These are phyloP conservation scores for Paraphoma sp. DNA, from an alignment of 2,329 filamentous ascomycete genomes.

Conservation along the genomic window DNA sequence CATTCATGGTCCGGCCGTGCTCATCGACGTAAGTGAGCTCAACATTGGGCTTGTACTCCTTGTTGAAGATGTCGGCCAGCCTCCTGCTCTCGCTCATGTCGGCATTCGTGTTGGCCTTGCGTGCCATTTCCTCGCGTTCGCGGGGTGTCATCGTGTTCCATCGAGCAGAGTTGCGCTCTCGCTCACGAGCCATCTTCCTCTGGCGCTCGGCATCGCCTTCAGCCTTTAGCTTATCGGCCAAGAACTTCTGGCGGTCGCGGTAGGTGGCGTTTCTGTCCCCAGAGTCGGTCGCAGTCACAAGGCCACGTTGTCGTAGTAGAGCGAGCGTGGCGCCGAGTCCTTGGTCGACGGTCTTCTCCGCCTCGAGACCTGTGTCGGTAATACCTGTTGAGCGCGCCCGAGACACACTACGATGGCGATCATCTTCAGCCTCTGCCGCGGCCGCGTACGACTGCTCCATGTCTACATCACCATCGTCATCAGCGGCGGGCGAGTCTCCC, in stretches of 20 bases:
- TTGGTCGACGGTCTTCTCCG: constrained; percentile 79
- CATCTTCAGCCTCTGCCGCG: constrained; percentile 57
- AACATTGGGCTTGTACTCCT: constrained; percentile 88
- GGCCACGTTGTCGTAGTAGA: constrained; percentile 83
- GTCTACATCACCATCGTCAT: constrained; percentile 61
- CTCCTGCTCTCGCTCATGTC: constrained; percentile 84
- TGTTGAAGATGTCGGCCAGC: constrained; percentile 84
- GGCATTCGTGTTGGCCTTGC: constrained; percentile 85
- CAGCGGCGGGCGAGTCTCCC: constrained; percentile 44
- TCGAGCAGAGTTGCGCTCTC: constrained; percentile 81
- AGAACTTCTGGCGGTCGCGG: constrained; percentile 77
- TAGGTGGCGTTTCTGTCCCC: constrained; percentile 70
- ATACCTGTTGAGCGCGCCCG: constrained; percentile 57
- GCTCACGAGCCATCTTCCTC: constrained; percentile 81
- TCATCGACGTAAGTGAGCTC: constrained; percentile 92
- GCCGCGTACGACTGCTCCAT: constrained; percentile 62
- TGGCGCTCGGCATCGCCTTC: constrained; percentile 81
- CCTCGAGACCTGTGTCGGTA: constrained; percentile 76
- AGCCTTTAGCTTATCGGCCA: constrained; percentile 77
- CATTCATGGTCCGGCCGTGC: constrained; percentile 80
- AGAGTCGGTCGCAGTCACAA: constrained; percentile 71
- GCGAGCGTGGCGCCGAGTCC: constrained; percentile 84
- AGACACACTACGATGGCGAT: constrained; percentile 34
- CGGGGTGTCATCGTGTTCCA: constrained; percentile 89
- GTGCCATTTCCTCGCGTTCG: constrained; percentile 87